A percentile compares a stretch with the other conserved stretches of the same genome.
Conservation (phyloP, 1,284 basidiomycete genomes). For the Lentinula novae-zelandiae region DNA sequence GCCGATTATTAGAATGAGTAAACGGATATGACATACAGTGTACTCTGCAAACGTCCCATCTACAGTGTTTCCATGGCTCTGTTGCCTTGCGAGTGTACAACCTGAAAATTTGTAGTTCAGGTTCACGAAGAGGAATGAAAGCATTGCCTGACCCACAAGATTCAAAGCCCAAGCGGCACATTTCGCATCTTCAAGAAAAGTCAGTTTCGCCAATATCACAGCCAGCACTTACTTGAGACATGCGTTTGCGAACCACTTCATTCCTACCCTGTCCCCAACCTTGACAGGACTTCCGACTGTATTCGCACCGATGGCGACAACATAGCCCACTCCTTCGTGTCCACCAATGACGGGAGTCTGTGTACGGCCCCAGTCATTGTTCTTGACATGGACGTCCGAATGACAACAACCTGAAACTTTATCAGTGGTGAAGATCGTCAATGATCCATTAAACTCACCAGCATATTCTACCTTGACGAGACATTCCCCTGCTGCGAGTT, state of each 20-base stretch:
- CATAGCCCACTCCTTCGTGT: constrained; percentile 58
- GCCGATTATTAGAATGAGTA: background rate
- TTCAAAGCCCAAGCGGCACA: constrained; percentile 57
- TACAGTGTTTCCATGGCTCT: constrained; percentile 49
- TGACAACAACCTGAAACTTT: constrained; percentile 41
- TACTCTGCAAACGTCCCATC: constrained; percentile 58
- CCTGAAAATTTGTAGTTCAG: constrained; percentile 17
- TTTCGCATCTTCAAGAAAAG: constrained; percentile 40
- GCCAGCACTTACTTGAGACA: constrained; percentile 40
- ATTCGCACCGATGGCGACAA: constrained; percentile 67
- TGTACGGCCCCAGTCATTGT: constrained; percentile 52
- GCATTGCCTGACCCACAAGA: constrained; percentile 30
- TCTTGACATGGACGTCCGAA: constrained; percentile 59
- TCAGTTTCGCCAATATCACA: background rate
- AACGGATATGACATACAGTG: constrained; percentile 18
- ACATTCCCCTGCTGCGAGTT: constrained; percentile 64
- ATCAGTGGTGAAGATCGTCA: background rate
- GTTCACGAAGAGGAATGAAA: constrained; percentile 2
- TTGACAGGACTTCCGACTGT: constrained; percentile 42
- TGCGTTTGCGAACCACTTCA: constrained; percentile 69
- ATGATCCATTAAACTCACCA: constrained; percentile 27
- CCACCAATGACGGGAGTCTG: constrained; percentile 65
- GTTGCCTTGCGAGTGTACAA: constrained; percentile 3
- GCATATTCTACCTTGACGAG: constrained; percentile 64
- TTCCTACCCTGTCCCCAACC: constrained; percentile 66